Evolutionary conservation across 495 filamentous ascomycete species (phyloP).

Genomic region (Neurospora sp.): DNA sequence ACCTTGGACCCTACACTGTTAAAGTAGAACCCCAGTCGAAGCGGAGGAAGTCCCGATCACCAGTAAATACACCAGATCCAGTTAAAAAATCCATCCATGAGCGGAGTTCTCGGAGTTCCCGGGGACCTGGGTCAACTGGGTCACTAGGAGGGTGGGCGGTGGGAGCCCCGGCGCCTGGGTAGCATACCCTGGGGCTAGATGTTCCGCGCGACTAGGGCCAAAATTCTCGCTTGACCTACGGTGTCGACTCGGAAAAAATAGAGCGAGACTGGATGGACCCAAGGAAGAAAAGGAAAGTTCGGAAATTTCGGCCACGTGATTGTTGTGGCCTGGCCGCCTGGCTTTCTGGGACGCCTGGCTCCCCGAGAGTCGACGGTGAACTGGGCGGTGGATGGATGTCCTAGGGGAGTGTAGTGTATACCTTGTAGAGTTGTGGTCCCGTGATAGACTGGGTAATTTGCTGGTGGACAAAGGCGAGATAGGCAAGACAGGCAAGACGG

Average conservation of each 20-base stretch:
- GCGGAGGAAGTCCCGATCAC: neutral
- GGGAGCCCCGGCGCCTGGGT: neutral
- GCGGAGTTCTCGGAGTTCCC: neutral
- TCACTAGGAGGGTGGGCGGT: neutral
- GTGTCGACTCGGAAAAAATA: neutral
- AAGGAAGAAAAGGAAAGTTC: neutral
- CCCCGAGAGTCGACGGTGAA: neutral
- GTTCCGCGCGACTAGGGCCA: neutral
- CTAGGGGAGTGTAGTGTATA: neutral
- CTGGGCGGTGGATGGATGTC: neutral
- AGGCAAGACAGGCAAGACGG: neutral
- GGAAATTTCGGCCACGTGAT: neutral
- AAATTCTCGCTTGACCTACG: neutral
- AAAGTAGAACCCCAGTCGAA: neutral
- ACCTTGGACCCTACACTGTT: neutral
- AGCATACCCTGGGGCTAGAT: neutral
- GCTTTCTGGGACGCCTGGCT: neutral
- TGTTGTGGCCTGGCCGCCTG: neutral
- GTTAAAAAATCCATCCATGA: neutral
- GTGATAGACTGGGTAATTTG: neutral
- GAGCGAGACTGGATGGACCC: neutral
- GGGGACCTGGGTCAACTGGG: neutral
- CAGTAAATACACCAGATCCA: neutral
- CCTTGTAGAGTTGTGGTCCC: neutral
- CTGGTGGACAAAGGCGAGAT: neutral